phyloP scores from a whole-genome alignment of 179 eudicot species.

The Nepenthes alata region DNA sequence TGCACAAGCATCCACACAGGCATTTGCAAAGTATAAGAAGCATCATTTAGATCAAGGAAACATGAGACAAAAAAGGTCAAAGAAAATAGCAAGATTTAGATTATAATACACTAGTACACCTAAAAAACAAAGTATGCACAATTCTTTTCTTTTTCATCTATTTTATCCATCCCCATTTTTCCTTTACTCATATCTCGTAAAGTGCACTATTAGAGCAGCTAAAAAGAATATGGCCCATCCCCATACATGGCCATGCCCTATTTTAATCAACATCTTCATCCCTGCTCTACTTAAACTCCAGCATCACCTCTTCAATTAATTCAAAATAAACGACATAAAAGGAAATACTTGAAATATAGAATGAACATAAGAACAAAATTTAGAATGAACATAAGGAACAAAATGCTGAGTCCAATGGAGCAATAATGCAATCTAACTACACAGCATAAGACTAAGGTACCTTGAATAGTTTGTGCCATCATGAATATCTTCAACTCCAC shows the following conservation, averaged over 20 bases:
- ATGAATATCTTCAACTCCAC: slow-evolving; percentile 99
- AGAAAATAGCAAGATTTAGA: background rate
- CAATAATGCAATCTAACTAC: background rate
- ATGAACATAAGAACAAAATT: background rate
- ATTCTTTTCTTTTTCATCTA: background rate
- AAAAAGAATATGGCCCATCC: too few relatives aligned
- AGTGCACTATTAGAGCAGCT: too few relatives aligned
- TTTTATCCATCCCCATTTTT: too few relatives aligned
- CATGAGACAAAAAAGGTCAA: background rate
- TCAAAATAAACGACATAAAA: too few relatives aligned
- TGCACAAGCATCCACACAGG: too few relatives aligned
- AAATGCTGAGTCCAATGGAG: background rate
- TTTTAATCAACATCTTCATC: too few relatives aligned
- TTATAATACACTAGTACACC: too few relatives aligned
- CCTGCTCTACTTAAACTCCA: background rate
- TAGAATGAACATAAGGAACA: background rate
- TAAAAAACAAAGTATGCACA: background rate
- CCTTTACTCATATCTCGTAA: too few relatives aligned
- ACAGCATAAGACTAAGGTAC: slow-evolving; percentile 18
- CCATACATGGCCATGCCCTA: too few relatives aligned
- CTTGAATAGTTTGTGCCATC: slow-evolving; percentile 99
- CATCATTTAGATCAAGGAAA: too few relatives aligned
- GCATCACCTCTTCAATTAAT: background rate
- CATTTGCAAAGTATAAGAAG: too few relatives aligned
- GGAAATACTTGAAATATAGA: background rate